Conservation (phyloP, 257 asterid species). For the Echium plantagineum region DNA sequence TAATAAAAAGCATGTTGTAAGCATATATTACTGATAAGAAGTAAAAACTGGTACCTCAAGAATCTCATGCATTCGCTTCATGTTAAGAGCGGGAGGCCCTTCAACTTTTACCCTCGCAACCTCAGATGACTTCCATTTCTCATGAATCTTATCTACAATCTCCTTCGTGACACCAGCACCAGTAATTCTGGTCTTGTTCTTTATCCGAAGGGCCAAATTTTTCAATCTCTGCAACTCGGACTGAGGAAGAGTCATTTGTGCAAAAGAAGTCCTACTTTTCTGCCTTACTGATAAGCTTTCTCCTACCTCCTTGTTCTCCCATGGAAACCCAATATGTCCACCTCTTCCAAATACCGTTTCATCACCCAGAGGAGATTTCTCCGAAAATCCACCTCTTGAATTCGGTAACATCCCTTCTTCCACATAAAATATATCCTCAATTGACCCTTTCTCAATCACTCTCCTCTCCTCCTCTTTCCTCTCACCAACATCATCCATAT, state of each 20-base stretch:
- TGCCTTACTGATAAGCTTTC: slow-evolving; percentile 41
- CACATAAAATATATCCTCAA: slow-evolving; percentile 73
- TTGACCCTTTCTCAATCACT: slow-evolving; percentile 57
- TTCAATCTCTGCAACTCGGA: slow-evolving; percentile 65
- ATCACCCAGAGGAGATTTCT: slow-evolving; percentile 48
- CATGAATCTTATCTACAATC: slow-evolving; percentile 68
- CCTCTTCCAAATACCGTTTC: slow-evolving; percentile 24
- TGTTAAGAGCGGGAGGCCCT: slow-evolving; percentile 88
- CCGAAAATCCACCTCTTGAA: slow-evolving; percentile 69
- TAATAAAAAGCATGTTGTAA: background rate
- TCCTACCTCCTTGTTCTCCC: slow-evolving; percentile 52
- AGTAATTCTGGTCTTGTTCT: slow-evolving; percentile 54
- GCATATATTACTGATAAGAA: background rate
- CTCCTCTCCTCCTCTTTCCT: slow-evolving; percentile 20
- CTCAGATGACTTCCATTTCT: slow-evolving; percentile 77
- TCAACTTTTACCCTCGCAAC: slow-evolving; percentile 80
- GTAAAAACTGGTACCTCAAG: slow-evolving; percentile 52
- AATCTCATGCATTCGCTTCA: slow-evolving; percentile 79
- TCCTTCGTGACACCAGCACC: slow-evolving; percentile 79
- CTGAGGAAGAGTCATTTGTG: slow-evolving; percentile 75
- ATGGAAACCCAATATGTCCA: slow-evolving; percentile 59
- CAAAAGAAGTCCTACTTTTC: slow-evolving; percentile 46
- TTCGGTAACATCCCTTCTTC: slow-evolving; percentile 81
- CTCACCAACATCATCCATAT: slow-evolving; percentile 50
- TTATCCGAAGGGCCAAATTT: slow-evolving; percentile 51